Conservation (phyloP, 305 asterid species). For the Fraxinus sp. region DNA sequence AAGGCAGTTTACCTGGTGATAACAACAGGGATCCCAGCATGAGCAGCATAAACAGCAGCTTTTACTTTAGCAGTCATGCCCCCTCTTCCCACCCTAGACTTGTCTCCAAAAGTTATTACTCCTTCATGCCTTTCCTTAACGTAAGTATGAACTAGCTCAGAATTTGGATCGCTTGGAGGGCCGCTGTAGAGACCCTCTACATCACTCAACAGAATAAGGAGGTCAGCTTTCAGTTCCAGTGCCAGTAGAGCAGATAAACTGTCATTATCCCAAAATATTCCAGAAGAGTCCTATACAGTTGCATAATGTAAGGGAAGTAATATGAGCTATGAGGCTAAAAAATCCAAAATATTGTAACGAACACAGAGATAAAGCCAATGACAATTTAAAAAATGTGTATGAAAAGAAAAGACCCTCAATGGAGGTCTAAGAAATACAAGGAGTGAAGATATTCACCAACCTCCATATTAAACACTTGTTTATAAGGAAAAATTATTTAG, state of each 20-base stretch:
- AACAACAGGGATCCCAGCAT: constrained; percentile 92
- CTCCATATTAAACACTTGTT: background rate
- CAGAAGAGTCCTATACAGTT: constrained; percentile 75
- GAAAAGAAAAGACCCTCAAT: background rate
- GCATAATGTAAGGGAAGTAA: constrained; percentile 20
- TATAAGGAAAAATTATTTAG: constrained; percentile 5
- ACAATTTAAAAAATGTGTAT: background rate
- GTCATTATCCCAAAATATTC: constrained; percentile 99
- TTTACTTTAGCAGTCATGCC: constrained; percentile 99
- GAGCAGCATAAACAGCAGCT: constrained; percentile 92
- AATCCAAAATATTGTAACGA: background rate
- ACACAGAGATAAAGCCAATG: constrained; percentile 7
- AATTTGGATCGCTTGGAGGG: constrained; percentile 87
- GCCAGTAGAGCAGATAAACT: constrained; percentile 95
- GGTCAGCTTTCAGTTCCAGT: constrained; percentile 92
- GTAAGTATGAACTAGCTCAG: constrained; percentile 84
- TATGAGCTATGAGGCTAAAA: constrained; percentile 5
- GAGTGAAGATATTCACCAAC: background rate
- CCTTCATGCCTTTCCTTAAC: constrained; percentile 75
- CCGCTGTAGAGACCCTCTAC: constrained; percentile 98
- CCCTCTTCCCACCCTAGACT: constrained; percentile 98
- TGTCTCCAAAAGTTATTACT: constrained; percentile 86
- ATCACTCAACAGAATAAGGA: constrained; percentile 91
- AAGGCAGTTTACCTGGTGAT: constrained; percentile 67
- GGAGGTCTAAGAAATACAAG: background rate